These are phyloP conservation scores for Hypholoma fasciculare DNA, from an alignment of 768 basidiomycete species.

Conservation along the genomic window DNA sequence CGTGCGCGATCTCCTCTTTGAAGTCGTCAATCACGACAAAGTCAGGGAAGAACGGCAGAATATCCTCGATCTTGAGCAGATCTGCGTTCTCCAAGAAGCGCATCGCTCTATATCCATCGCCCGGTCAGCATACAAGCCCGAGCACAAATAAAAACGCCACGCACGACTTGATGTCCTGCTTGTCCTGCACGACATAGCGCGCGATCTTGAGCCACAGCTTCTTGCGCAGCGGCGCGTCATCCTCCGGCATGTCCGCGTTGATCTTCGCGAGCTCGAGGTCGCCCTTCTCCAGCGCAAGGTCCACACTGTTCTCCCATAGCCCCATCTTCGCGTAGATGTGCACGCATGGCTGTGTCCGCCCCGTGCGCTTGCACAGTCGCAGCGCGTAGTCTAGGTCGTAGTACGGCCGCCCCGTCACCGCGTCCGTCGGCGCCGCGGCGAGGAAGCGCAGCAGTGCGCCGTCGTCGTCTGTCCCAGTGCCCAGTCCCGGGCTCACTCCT, in stretches of 20 bases:
- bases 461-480: constrained; percentile 51
- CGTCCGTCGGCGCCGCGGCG: constrained; percentile 76
- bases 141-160: constrained; percentile 30
- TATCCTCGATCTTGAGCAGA: constrained; percentile 96
- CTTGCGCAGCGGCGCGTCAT: constrained; percentile 83
- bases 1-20: constrained; percentile 97
- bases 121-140: not conserved
- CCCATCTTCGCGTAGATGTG: constrained; percentile 98
- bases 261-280: constrained; percentile 94
- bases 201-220: constrained; percentile 99
- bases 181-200: constrained; percentile 96
- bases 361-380: constrained; percentile 83
- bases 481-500: constrained; percentile 13
- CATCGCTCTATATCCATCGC: constrained; percentile 72
- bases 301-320: constrained; percentile 93
- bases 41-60: constrained; percentile 99
- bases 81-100: constrained; percentile 93
- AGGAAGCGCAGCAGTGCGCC: constrained; percentile 83
- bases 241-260: constrained; percentile 94
- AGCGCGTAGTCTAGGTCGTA: constrained; percentile 98
- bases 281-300: constrained; percentile 90
- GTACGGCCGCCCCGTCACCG: constrained; percentile 83
- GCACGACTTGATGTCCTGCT: constrained; percentile 97
- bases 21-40: constrained; percentile 99
- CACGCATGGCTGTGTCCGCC: constrained; percentile 86